Percentiles rank a stretch among this genome's conserved stretches.
phyloP scores from a whole-genome alignment of 106 monocot species.

The Dendrobium officinale region DNA sequence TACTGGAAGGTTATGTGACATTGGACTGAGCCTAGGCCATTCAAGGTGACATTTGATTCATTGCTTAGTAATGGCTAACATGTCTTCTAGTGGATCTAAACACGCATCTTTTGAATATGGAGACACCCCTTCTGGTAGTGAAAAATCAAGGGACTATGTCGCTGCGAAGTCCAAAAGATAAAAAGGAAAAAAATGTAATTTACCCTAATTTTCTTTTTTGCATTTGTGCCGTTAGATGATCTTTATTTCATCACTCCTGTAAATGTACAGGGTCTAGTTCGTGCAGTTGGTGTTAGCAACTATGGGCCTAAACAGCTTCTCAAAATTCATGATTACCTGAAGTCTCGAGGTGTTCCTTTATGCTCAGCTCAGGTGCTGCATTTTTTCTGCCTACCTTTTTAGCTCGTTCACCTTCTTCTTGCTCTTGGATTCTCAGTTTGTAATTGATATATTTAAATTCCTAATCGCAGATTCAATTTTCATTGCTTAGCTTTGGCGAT shows the following conservation, averaged over 20 bases:
- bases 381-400: not conserved
- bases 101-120: too few species aligned
- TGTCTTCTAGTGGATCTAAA: too few species aligned
- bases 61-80: too few species aligned
- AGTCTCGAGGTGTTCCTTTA: constrained; percentile 77
- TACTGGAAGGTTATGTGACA: too few species aligned
- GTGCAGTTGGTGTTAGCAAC: constrained; percentile 97
- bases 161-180: not conserved
- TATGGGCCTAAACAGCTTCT: constrained; percentile 94
- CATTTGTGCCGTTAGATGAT: not conserved
- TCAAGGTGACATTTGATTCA: too few species aligned
- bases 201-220: not conserved
- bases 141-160: not conserved
- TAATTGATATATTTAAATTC: not conserved
- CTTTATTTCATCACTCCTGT: not conserved
- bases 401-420: not conserved
- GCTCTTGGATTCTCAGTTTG: not conserved
- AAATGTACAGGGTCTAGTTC: constrained; percentile 69
- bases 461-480: constrained; percentile 77
- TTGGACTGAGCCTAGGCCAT: too few species aligned
- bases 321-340: constrained; percentile 80
- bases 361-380: constrained; percentile 74
- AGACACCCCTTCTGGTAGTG: not conserved
- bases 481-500: constrained; percentile 74
- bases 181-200: not conserved